phyloP scores from a whole-genome alignment of 768 basidiomycete genomes.

The Phanerochaete carnosa region DNA sequence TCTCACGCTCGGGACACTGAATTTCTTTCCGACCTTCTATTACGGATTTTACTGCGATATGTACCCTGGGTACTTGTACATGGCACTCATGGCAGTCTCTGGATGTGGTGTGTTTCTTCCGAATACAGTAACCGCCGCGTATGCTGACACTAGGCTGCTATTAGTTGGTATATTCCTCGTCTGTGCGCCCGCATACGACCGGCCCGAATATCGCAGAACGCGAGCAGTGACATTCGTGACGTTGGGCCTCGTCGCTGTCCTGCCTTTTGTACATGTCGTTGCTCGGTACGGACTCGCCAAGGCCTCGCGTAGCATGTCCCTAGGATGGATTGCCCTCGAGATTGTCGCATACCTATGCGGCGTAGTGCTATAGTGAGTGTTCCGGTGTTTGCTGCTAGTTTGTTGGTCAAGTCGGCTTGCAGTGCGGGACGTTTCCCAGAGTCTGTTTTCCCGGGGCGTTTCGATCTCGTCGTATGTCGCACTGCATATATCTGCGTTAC shows the following conservation, averaged over 20 bases:
- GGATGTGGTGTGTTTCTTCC: not conserved
- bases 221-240: not conserved
- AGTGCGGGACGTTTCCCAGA: not conserved
- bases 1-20: not conserved
- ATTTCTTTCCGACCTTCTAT: not conserved
- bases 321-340: not conserved
- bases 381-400: not conserved
- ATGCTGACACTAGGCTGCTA: not conserved
- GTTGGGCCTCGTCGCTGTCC: not conserved
- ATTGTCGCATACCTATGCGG: not conserved
- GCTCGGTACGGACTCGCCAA: not conserved
- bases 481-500: not conserved
- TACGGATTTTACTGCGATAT: not conserved
- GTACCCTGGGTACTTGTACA: not conserved
- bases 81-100: not conserved
- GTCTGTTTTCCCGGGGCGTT: not conserved
- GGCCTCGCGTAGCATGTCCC: not conserved
- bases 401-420: not conserved
- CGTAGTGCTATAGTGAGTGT: not conserved
- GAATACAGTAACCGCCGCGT: not conserved
- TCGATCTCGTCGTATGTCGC: not conserved
- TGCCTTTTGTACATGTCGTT: not conserved
- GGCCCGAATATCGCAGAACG: not conserved
- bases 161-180: not conserved
- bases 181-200: not conserved